A percentile compares a stretch with the other conserved stretches of the same genome.
phyloP scores from a whole-genome alignment of 2,329 filamentous ascomycete species.

The Botrytis tulipae region DNA sequence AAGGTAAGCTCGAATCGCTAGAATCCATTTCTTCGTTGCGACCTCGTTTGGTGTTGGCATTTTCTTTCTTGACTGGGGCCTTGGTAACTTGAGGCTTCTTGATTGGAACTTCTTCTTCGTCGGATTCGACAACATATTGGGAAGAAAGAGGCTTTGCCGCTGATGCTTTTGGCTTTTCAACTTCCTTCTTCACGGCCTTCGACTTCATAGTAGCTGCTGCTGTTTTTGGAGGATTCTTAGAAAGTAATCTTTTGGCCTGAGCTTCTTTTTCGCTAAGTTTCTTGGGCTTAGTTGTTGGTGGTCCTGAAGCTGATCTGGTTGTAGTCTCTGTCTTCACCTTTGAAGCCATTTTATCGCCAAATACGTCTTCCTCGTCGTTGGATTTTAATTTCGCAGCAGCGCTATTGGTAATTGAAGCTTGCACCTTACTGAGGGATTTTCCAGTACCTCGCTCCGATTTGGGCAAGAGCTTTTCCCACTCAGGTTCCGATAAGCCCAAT shows the following conservation, averaged over 20 bases:
- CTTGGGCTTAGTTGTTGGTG: slow-evolving; percentile 53
- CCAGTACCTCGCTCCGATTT: slow-evolving; percentile 58
- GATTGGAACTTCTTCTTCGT: slow-evolving; percentile 32
- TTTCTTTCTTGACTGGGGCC: slow-evolving; percentile 42
- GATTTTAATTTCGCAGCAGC: slow-evolving; percentile 51
- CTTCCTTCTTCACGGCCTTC: slow-evolving; percentile 28
- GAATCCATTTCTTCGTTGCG: slow-evolving; percentile 44
- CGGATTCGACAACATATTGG: slow-evolving; percentile 38
- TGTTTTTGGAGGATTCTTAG: slow-evolving; percentile 39
- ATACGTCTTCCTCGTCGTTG: slow-evolving; percentile 46
- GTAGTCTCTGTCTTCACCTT: slow-evolving; percentile 44
- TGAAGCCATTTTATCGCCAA: slow-evolving; percentile 37
- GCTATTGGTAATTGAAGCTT: slow-evolving; percentile 56
- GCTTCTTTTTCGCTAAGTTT: slow-evolving; percentile 54
- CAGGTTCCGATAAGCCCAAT: slow-evolving; percentile 53
- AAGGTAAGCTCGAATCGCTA: slow-evolving; percentile 34
- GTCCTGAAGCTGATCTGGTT: slow-evolving; percentile 52
- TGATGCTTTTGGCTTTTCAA: slow-evolving; percentile 13
- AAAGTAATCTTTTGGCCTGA: slow-evolving; percentile 55
- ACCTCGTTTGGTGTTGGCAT: slow-evolving; percentile 47
- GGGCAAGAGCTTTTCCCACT: slow-evolving; percentile 61
- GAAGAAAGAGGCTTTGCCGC: slow-evolving; percentile 31
- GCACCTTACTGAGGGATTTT: slow-evolving; percentile 60
- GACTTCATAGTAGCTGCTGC: slow-evolving; percentile 27
- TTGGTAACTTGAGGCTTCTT: slow-evolving; percentile 34